Conservation (phyloP, 2,329 filamentous ascomycete genomes). For the Claviceps purpurea region DNA sequence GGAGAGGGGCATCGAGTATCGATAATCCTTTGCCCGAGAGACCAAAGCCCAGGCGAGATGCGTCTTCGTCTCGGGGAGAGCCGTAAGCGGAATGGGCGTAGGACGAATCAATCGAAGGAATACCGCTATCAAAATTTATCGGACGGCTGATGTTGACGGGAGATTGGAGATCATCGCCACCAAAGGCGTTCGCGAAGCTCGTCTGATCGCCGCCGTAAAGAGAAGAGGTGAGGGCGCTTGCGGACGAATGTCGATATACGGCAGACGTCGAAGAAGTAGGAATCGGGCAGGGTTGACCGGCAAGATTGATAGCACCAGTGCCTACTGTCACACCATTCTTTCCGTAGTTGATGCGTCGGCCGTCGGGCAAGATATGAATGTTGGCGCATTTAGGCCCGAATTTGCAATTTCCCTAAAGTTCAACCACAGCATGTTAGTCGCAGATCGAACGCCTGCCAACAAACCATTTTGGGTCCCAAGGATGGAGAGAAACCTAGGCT, state of each 20-base stretch:
- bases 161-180: constrained; percentile 23
- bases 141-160: constrained; percentile 31
- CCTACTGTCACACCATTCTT: constrained; percentile 55
- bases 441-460: too few relatives aligned
- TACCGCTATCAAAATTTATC: constrained; percentile 39
- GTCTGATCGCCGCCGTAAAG: constrained; percentile 32
- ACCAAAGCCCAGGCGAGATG: constrained; percentile 49
- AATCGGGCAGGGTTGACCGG: constrained; percentile 45
- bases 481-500: neutral
- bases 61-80: constrained; percentile 62
- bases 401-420: constrained; percentile 81
- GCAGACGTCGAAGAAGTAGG: constrained; percentile 28
- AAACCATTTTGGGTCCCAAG: too few relatives aligned
- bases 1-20: constrained; percentile 84
- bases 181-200: constrained; percentile 24
- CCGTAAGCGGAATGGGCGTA: constrained; percentile 56
- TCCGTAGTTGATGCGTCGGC: constrained; percentile 74
- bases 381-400: constrained; percentile 97
- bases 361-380: constrained; percentile 88
- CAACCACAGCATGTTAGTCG: constrained; percentile 1
- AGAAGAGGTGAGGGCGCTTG: constrained; percentile 50
- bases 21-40: constrained; percentile 68
- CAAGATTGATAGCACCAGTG: constrained; percentile 44
- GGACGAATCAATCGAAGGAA: constrained; percentile 46
- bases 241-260: constrained; percentile 43